Percentiles rank a stretch among this genome's conserved stretches.
Conservation (phyloP, 306 rosid species). For the Rosa multiflora region DNA sequence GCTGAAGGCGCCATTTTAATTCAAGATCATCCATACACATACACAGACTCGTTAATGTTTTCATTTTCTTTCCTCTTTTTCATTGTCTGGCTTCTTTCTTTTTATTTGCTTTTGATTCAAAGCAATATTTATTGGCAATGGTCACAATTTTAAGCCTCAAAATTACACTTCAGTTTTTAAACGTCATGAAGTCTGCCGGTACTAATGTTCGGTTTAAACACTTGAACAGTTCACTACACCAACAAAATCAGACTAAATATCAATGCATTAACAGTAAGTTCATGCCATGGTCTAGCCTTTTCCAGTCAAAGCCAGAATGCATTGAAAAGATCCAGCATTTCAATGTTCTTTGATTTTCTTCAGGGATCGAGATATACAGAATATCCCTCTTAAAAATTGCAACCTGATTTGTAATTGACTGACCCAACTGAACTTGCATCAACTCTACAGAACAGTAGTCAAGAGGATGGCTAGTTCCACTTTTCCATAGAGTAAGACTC, state of each 20-base stretch:
- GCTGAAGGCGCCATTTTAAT: neutral
- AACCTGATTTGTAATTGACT: neutral
- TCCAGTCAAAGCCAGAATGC: neutral
- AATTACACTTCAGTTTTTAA: too few relatives aligned
- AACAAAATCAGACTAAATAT: neutral
- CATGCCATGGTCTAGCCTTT: neutral
- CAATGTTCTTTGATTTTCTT: neutral
- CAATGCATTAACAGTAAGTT: neutral
- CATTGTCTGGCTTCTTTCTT: neutral
- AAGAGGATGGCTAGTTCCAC: neutral
- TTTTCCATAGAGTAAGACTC: neutral
- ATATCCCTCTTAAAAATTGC: neutral
- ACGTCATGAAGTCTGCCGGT: too few relatives aligned
- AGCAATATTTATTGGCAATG: too few relatives aligned
- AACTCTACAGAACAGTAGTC: neutral
- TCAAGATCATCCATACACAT: neutral
- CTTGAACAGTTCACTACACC: too few relatives aligned
- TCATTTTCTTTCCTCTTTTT: neutral
- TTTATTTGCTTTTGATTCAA: too few relatives aligned
- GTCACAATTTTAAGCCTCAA: too few relatives aligned
- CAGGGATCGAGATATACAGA: neutral
- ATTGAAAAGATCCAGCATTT: neutral
- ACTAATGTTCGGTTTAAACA: too few relatives aligned
- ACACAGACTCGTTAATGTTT: neutral
- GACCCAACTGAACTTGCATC: neutral